Percentiles rank a stretch among this genome's conserved stretches.
Conservation (phyloP, 140 eudicot genomes). For the Ambrosia hybrid region DNA sequence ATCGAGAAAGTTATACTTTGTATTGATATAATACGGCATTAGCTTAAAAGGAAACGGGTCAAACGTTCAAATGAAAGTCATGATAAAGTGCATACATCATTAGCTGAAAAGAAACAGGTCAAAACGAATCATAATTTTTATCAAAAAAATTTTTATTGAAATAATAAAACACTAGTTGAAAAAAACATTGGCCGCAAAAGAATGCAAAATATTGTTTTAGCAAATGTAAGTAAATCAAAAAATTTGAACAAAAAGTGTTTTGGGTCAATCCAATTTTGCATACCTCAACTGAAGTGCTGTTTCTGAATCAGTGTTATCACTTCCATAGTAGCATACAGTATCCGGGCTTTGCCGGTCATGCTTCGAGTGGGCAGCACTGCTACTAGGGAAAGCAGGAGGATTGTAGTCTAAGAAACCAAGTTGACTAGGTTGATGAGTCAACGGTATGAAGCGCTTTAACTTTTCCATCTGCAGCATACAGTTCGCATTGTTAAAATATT, state of each 20-base stretch:
- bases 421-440: constrained; percentile 20
- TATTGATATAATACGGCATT: background rate
- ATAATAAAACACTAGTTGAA: too few relatives aligned
- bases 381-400: constrained; percentile 30
- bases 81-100: background rate
- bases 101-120: background rate
- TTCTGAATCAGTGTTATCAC: constrained; percentile 38
- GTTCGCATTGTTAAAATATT: background rate
- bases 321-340: constrained; percentile 43
- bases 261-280: background rate
- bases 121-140: background rate
- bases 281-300: constrained; percentile 46
- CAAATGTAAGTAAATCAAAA: background rate
- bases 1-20: background rate
- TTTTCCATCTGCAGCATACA: constrained; percentile 34
- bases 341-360: constrained; percentile 38
- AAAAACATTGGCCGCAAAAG: too few relatives aligned
- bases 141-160: background rate
- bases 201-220: background rate
- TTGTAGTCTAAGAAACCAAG: constrained; percentile 25
- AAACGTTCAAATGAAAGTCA: background rate
- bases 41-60: background rate
- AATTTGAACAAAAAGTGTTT: background rate
- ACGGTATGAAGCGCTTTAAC: constrained; percentile 28
- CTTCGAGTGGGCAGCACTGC: constrained; percentile 31